Conservation (phyloP, 2,329 filamentous ascomycete genomes). For the Colletotrichum tropicale region DNA sequence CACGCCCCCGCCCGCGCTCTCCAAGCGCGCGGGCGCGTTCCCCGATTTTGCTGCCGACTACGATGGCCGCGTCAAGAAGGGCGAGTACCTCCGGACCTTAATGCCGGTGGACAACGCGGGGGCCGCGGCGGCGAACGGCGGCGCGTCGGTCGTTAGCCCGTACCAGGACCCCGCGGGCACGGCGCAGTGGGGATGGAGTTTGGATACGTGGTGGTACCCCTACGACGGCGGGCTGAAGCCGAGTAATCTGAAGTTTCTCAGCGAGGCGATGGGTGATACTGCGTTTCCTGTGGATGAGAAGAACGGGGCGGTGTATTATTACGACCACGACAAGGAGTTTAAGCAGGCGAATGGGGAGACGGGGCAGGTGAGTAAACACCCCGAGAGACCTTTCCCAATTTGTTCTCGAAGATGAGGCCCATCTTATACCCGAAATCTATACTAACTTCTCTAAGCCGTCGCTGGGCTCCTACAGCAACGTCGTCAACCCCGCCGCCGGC, state of each 20-base stretch:
- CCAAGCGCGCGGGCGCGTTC: not conserved
- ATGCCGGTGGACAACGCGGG: not conserved
- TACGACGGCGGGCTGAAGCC: not conserved
- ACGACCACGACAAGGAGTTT: not conserved
- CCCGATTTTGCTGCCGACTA: not conserved
- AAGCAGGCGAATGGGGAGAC: not conserved
- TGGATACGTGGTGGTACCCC: not conserved
- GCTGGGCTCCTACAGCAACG: not conserved
- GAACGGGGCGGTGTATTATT: not conserved
- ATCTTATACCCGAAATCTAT: fast-evolving
- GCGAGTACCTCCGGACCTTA: not conserved
- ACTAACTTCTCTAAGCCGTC: not conserved
- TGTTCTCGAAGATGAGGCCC: not conserved
- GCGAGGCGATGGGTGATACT: not conserved
- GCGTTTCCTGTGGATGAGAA: not conserved
- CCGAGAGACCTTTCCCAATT: not conserved
- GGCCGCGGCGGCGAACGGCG: not conserved
- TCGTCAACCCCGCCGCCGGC: not conserved
- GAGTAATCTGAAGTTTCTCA: not conserved
- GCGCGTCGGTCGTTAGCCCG: not conserved
- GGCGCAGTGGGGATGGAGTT: not conserved
- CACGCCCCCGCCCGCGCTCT: not conserved
- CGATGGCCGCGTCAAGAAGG: not conserved
- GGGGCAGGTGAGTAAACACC: not conserved
- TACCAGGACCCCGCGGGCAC: not conserved